Conservation (phyloP, 2,329 filamentous ascomycete genomes). For the Trichoderma afroharzianum region DNA sequence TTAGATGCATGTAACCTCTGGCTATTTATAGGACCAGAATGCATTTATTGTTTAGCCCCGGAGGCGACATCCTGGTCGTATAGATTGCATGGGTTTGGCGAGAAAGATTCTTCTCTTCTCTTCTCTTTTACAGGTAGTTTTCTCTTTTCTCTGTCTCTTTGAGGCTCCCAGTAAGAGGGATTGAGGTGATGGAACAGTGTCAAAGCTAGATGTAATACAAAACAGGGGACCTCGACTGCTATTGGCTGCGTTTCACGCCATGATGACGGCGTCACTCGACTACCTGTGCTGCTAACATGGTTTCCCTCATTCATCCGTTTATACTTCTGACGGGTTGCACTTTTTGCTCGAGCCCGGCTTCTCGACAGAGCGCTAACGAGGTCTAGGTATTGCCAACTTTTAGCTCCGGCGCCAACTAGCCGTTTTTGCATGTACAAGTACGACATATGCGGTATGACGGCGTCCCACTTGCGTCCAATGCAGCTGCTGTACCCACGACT, state of each 20-base stretch:
- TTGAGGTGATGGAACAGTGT: too few relatives aligned
- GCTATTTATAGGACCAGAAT: slow-evolving; percentile 6
- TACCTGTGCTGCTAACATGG: background rate
- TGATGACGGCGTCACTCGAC: background rate
- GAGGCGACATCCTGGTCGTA: background rate
- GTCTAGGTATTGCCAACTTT: background rate
- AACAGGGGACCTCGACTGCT: background rate
- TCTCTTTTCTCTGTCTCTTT: too few relatives aligned
- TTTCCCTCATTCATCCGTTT: background rate
- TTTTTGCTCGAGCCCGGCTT: background rate
- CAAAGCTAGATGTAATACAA: background rate
- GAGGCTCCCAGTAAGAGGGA: too few relatives aligned
- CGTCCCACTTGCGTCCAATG: background rate
- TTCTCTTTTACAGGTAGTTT: too few relatives aligned
- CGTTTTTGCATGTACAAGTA: background rate
- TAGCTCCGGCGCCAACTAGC: slow-evolving; percentile 10
- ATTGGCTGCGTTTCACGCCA: background rate
- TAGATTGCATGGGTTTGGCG: background rate
- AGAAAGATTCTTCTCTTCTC: background rate
- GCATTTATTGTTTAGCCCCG: background rate
- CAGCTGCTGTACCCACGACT: background rate
- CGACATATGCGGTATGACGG: background rate
- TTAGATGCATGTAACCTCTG: background rate
- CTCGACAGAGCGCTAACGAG: background rate
- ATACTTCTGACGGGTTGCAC: background rate